Conservation (phyloP, 768 basidiomycete genomes). For the Xanthoconium stramineum region DNA sequence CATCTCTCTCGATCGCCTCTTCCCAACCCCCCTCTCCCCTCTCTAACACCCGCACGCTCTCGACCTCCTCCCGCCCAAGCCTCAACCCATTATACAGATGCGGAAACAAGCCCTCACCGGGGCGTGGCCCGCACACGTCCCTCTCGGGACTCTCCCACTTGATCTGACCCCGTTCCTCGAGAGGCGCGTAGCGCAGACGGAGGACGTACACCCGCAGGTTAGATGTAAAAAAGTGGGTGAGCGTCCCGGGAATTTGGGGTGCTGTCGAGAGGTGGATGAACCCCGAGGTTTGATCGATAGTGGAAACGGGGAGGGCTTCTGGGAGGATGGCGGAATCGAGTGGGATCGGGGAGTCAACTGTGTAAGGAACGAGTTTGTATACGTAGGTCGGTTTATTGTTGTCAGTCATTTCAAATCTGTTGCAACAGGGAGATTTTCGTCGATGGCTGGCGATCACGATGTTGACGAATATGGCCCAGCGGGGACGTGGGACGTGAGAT, state of each 20-base stretch:
- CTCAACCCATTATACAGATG: slow-evolving; percentile 48
- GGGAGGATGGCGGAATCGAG: slow-evolving; percentile 37
- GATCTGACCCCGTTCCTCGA: slow-evolving; percentile 34
- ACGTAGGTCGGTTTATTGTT: slow-evolving; percentile 43
- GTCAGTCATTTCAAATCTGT: neutral
- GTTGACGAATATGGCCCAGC: neutral
- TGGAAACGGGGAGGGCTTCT: slow-evolving; percentile 45
- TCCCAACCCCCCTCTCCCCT: slow-evolving; percentile 33
- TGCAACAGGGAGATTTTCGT: slow-evolving; percentile 2
- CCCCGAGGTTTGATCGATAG: slow-evolving; percentile 42
- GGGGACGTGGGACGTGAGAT: too few relatives aligned
- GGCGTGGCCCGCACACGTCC: slow-evolving; percentile 39
- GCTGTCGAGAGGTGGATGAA: slow-evolving; percentile 59
- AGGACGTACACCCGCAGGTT: slow-evolving; percentile 41
- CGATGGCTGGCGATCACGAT: neutral
- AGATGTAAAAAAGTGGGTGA: slow-evolving; percentile 43
- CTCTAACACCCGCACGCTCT: slow-evolving; percentile 35
- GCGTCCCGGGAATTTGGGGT: slow-evolving; percentile 44
- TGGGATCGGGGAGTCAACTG: slow-evolving; percentile 32
- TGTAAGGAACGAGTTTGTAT: slow-evolving; percentile 56
- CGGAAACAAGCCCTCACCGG: slow-evolving; percentile 48
- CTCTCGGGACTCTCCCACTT: slow-evolving; percentile 49
- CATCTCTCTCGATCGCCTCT: slow-evolving; percentile 19
- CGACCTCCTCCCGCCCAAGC: slow-evolving; percentile 45
- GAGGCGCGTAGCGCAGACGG: slow-evolving; percentile 38